Conservation (phyloP, 352 stramenopile species). For the Elongisporangium prolatum region DNA sequence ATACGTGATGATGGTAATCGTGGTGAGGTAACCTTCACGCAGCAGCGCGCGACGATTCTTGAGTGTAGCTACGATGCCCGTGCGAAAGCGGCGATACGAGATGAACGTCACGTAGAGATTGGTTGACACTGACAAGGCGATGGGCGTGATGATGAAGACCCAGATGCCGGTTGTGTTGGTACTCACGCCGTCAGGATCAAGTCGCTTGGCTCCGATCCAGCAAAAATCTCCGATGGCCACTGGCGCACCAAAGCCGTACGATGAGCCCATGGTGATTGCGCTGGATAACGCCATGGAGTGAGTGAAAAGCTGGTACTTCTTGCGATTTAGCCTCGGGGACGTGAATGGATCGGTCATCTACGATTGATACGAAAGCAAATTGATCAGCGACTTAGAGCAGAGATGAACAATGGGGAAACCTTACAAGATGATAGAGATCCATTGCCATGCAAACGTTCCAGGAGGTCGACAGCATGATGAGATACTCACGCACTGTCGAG, state of each 20-base stretch:
- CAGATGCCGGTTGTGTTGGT: constrained; percentile 38
- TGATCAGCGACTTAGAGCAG: too few species aligned
- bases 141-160: constrained; percentile 65
- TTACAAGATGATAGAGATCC: constrained; percentile 66
- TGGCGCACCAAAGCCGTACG: constrained; percentile 46
- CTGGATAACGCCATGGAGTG: constrained; percentile 31
- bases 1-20: constrained; percentile 63
- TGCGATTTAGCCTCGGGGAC: constrained; percentile 59
- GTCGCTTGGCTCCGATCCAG: constrained; percentile 53
- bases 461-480: constrained; percentile 68
- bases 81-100: constrained; percentile 53
- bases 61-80: constrained; percentile 54
- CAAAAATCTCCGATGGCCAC: constrained; percentile 68
- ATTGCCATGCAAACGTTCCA: constrained; percentile 72
- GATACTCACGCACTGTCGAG: constrained; percentile 59
- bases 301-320: constrained; percentile 56
- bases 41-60: constrained; percentile 48
- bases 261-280: constrained; percentile 44
- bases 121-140: constrained; percentile 38
- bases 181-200: constrained; percentile 17
- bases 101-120: constrained; percentile 71
- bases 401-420: constrained; percentile 3
- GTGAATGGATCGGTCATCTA: constrained; percentile 81
- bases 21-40: constrained; percentile 69
- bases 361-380: constrained; percentile 6